Evolutionary conservation across 2,329 filamentous ascomycete species (phyloP).

Genomic region (Cercospora sojina): DNA sequence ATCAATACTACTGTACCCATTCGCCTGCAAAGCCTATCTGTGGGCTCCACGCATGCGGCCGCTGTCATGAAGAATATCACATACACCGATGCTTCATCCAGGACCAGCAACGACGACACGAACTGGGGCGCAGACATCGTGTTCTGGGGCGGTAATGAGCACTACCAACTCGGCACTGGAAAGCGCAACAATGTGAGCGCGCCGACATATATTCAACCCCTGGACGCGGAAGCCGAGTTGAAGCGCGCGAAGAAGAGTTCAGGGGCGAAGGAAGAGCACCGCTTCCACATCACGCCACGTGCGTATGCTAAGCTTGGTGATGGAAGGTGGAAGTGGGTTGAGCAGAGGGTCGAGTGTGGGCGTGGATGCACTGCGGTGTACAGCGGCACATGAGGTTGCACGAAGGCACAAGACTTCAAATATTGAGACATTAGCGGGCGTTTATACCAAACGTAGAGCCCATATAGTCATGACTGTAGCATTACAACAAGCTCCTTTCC

Average conservation of each 20-base stretch:
- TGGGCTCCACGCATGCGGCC: conserved; percentile 76
- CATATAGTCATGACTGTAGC: background rate
- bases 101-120: conserved; percentile 62
- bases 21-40: conserved; percentile 67
- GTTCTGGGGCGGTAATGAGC: conserved; percentile 94
- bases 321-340: conserved; percentile 70
- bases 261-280: conserved; percentile 62
- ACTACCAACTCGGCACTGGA: conserved; percentile 88
- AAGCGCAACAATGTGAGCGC: conserved; percentile 76
- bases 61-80: conserved; percentile 81
- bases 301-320: conserved; percentile 65
- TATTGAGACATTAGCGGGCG: background rate
- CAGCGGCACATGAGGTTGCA: conserved; percentile 20
- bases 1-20: conserved; percentile 71
- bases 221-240: conserved; percentile 64
- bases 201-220: conserved; percentile 75
- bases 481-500: background rate
- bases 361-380: conserved; percentile 80
- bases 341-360: conserved; percentile 87
- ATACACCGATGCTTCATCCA: conserved; percentile 48
- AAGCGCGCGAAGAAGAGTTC: conserved; percentile 61
- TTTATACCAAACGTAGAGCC: background rate
- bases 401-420: background rate
- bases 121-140: conserved; percentile 88
- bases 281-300: conserved; percentile 78